A percentile compares a stretch with the other conserved stretches of the same genome.
These are phyloP conservation scores for Tolypocladium endophyticum DNA, from an alignment of 2,329 filamentous ascomycete genomes.

Conservation along the genomic window DNA sequence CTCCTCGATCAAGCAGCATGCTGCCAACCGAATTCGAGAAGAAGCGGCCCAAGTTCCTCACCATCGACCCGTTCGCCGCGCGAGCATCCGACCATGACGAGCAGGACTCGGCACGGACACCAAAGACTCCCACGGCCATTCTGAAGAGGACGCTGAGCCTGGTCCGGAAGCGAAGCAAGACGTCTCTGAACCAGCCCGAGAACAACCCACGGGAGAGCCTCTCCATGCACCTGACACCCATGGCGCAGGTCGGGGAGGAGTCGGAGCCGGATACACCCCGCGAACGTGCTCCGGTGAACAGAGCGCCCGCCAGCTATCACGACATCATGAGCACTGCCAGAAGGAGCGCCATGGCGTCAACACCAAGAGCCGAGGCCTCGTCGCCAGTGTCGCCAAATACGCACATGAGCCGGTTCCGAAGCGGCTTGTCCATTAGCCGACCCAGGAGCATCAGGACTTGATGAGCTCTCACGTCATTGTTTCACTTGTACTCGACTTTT, in stretches of 20 bases:
- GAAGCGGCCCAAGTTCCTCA: slow-evolving; percentile 37
- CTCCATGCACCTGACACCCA: slow-evolving; percentile 11
- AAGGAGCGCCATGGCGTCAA: slow-evolving; percentile 22
- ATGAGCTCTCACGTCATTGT: not conserved
- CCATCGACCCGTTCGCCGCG: slow-evolving; percentile 41
- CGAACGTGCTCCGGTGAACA: slow-evolving; percentile 11
- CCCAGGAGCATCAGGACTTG: slow-evolving; percentile 29
- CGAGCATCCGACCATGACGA: slow-evolving; percentile 20
- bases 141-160: slow-evolving; percentile 45
- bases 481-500: not conserved
- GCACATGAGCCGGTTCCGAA: slow-evolving; percentile 21
- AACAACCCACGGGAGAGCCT: slow-evolving; percentile 24
- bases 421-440: slow-evolving; percentile 23
- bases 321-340: slow-evolving; percentile 34
- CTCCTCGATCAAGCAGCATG: slow-evolving; percentile 34
- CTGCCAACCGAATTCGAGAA: slow-evolving; percentile 23
- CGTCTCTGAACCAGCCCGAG: slow-evolving; percentile 29
- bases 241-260: slow-evolving; percentile 24
- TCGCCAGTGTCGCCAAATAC: slow-evolving; percentile 15
- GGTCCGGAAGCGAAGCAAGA: slow-evolving; percentile 43
- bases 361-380: slow-evolving; percentile 11
- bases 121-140: slow-evolving; percentile 34
- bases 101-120: slow-evolving; percentile 20
- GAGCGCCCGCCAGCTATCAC: slow-evolving; percentile 32
- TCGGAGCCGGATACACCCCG: slow-evolving; percentile 10